These are phyloP conservation scores for Pseudocercospora vitis DNA, from an alignment of 2,329 filamentous ascomycete genomes.

Conservation along the genomic window DNA sequence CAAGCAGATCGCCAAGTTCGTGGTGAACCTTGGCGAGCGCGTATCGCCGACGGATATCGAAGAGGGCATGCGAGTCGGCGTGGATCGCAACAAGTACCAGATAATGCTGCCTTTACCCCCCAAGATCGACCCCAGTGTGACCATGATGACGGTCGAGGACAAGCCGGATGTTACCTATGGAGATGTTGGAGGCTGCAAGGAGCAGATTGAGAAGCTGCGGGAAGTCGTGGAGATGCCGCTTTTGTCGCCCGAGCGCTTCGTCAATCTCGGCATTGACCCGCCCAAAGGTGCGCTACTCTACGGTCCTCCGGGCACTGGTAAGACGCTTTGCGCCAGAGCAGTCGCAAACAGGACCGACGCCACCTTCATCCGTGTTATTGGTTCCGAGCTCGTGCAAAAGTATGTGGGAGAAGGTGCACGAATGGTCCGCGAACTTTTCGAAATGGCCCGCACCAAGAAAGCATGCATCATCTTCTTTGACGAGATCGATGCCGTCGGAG, in stretches of 20 bases:
- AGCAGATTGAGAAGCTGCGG: slow-evolving; percentile 97
- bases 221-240: slow-evolving; percentile 99
- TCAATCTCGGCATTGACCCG: slow-evolving; percentile 97
- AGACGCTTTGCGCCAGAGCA: slow-evolving; percentile 94
- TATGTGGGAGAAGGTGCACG: slow-evolving; percentile 97
- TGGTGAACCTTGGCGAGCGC: slow-evolving; percentile 93
- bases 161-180: slow-evolving; percentile 99
- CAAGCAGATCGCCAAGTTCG: slow-evolving; percentile 99
- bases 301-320: slow-evolving; percentile 96
- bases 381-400: slow-evolving; percentile 96
- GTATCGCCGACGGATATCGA: slow-evolving; percentile 99
- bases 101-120: slow-evolving; percentile 93
- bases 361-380: slow-evolving; percentile 98
- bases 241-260: slow-evolving; percentile 92
- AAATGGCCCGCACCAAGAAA: slow-evolving; percentile 99
- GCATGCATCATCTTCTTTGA: slow-evolving; percentile 99
- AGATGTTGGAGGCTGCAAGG: slow-evolving; percentile 97
- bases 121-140: slow-evolving; percentile 98
- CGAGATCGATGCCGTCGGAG: slow-evolving; percentile 94
- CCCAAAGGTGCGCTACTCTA: slow-evolving; percentile 97
- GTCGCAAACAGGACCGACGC: slow-evolving; percentile 98
- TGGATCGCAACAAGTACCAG: slow-evolving; percentile 99
- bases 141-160: slow-evolving; percentile 99
- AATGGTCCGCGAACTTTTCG: slow-evolving; percentile 98
- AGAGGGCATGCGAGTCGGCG: slow-evolving; percentile 96